These are phyloP conservation scores for Biscogniauxia mediterranea DNA, from an alignment of 2,329 filamentous ascomycete genomes.

Conservation along the genomic window DNA sequence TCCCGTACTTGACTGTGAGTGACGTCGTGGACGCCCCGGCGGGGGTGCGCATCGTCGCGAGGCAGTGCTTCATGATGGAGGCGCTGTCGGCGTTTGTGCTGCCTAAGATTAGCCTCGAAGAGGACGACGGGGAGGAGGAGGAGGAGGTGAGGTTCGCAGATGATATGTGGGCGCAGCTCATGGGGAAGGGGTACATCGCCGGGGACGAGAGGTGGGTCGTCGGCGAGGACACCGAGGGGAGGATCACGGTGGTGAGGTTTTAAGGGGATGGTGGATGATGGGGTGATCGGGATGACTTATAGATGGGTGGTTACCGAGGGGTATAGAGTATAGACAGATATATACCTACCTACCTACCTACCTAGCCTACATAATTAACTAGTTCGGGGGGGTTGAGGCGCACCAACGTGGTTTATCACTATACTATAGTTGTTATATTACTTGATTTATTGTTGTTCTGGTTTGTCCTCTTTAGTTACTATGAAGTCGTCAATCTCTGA, in stretches of 20 bases:
- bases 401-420: too few species aligned
- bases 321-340: not conserved
- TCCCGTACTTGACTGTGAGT: slow-evolving; percentile 48
- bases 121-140: slow-evolving; percentile 7
- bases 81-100: slow-evolving; percentile 44
- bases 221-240: slow-evolving; percentile 52
- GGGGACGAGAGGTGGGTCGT: slow-evolving; percentile 63
- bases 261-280: slow-evolving; percentile 22
- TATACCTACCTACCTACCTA: not conserved
- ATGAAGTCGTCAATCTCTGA: too few species aligned
- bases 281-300: not conserved
- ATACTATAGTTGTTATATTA: too few species aligned
- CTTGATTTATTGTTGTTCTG: too few species aligned
- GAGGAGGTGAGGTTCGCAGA: slow-evolving; percentile 42
- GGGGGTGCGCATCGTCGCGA: slow-evolving; percentile 44
- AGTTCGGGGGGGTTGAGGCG: not conserved
- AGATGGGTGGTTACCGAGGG: not conserved
- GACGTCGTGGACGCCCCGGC: slow-evolving; percentile 44
- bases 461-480: too few species aligned
- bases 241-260: slow-evolving; percentile 55
- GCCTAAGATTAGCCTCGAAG: slow-evolving; percentile 37
- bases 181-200: slow-evolving; percentile 51
- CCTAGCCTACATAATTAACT: not conserved
- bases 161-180: slow-evolving; percentile 46
- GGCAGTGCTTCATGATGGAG: slow-evolving; percentile 48